Base-by-base conservation (phyloP, 139 green algal species). In the Chlorella sp. region DNA sequence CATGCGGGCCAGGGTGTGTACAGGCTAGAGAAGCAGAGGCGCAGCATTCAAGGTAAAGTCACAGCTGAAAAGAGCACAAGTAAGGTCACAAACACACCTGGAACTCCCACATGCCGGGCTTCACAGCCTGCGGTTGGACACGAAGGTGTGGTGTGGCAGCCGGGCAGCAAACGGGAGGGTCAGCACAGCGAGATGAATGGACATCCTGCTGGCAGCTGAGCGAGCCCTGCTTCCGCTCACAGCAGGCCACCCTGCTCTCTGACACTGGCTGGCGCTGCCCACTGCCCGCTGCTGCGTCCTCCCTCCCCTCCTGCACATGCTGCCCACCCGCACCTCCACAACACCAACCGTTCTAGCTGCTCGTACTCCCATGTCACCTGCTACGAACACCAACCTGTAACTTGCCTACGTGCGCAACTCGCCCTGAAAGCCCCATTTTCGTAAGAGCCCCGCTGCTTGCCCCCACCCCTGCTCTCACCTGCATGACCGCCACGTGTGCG, bases 31-130 rank as follows among this genome's bases (percentile, higher is more conserved):
- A 57, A 57, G 48, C 48, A 57, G 48, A 57, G 48, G 48, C 11
- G 64, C 64, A 73, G 22, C 22, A n/a, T 73, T 30, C 64, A 73
- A 73, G 15, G 64, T n/a, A n/a, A n/a, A n/a, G n/a, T n/a, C n/a
- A n/a, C 68, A n/a, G 24, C 5, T 12, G 24, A 76, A 18, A 11
- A 36, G 14, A 77, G 30, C 12, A 77, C 12, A 77, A 1, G 2
- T 80, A 19, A n/a, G 32, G 30, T 42, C 73, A 81, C 16, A 53
- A 1, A 86, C 61, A 96, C 61, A 97, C 71, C 88, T 97, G 90
- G 77, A 96, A 97, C 92, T 98, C 96, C 91, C 94, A 96, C 90
- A 97, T 93, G 36, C 93, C 91, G 5, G 92, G 88, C 69, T 82
- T 86, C 85, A 90, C 91, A 9, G 57, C 60, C 86, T 92, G 85